Conservation (phyloP, 2,329 filamentous ascomycete species). For the Trichoderma endophyticum region DNA sequence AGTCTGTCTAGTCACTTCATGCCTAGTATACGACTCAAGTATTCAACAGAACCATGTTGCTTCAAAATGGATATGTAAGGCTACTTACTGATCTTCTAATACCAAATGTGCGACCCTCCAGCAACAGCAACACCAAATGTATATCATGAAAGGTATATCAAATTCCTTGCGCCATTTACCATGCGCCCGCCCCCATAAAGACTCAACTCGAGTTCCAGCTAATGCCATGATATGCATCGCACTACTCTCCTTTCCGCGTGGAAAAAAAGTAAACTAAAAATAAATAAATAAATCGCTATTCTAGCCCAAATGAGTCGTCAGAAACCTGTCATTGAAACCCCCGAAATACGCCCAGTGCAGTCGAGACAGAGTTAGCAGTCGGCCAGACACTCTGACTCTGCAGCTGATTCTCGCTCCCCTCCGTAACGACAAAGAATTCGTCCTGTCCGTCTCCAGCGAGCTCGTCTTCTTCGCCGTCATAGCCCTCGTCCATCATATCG, state of each 20-base stretch:
- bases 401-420: constrained; percentile 15
- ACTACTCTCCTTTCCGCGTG: too few relatives aligned
- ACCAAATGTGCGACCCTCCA: not conserved
- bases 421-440: constrained; percentile 33
- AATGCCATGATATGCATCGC: not conserved
- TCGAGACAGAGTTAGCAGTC: not conserved
- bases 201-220: not conserved
- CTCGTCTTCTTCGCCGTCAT: not conserved
- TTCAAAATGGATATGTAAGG: not conserved
- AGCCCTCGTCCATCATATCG: not conserved
- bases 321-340: not conserved
- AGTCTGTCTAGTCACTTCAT: not conserved
- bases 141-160: not conserved
- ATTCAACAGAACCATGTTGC: not conserved
- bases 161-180: not conserved
- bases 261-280: not conserved
- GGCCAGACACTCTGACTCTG: not conserved
- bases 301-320: not conserved
- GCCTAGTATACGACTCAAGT: not conserved
- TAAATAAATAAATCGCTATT: not conserved
- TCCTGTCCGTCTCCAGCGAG: constrained; percentile 19
- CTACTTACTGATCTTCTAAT: not conserved
- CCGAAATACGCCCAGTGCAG: constrained; percentile 2
- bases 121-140: not conserved
- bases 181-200: not conserved